phyloP scores from a whole-genome alignment of 352 stramenopile genomes.

The Phytophthora meadii region DNA sequence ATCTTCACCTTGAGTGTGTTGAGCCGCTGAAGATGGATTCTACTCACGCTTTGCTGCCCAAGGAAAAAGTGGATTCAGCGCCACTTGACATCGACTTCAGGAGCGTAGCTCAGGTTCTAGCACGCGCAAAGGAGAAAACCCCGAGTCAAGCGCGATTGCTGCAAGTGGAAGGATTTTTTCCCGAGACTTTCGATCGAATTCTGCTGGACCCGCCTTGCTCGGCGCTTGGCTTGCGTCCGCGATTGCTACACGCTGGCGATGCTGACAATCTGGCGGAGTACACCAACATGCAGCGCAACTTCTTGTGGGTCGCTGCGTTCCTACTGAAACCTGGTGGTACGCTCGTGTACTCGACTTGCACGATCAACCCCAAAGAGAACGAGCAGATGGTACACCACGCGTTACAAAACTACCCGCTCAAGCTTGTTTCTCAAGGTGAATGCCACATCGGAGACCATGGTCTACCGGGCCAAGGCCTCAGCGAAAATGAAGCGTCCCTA shows the following conservation, averaged over 20 bases:
- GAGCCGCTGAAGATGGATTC: conserved; percentile 82
- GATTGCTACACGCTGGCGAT: conserved; percentile 86
- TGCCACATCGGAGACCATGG: conserved; percentile 72
- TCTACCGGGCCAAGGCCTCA: conserved; percentile 80
- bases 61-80: conserved; percentile 37
- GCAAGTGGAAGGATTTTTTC: conserved; percentile 87
- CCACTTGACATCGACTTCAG: conserved; percentile 23
- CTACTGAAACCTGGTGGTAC: conserved; percentile 92
- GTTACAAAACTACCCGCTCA: conserved; percentile 86
- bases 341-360: conserved; percentile 96
- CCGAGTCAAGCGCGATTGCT: conserved; percentile 69
- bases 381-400: conserved; percentile 93
- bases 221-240: conserved; percentile 92
- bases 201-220: conserved; percentile 94
- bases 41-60: conserved; percentile 85
- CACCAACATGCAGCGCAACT: conserved; percentile 89
- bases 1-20: conserved; percentile 66
- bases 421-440: conserved; percentile 68
- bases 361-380: conserved; percentile 93
- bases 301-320: conserved; percentile 85
- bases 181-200: conserved; percentile 94
- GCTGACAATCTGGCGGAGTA: conserved; percentile 77
- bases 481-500: conserved; percentile 64
- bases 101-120: conserved; percentile 72
- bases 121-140: conserved; percentile 48